These are phyloP conservation scores for Fusarium dlaminii DNA, from an alignment of 2,329 filamentous ascomycete genomes.

Conservation along the genomic window DNA sequence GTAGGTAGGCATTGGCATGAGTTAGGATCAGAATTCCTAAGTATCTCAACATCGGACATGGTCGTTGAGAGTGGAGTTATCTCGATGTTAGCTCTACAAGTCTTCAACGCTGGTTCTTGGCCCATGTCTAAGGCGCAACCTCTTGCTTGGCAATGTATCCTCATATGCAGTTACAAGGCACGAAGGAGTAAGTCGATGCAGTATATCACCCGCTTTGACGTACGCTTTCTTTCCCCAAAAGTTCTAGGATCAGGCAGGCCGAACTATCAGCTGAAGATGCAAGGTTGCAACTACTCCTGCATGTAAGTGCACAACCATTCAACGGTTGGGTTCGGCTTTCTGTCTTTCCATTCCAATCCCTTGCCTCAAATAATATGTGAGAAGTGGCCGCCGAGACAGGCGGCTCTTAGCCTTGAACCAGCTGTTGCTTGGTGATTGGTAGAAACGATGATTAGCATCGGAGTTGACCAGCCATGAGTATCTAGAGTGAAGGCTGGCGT, in stretches of 20 bases:
- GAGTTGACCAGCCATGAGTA: slow-evolving; percentile 1
- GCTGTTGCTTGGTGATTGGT: slow-evolving; percentile 3
- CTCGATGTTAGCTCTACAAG: background rate
- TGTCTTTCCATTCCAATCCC: background rate
- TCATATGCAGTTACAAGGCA: slow-evolving; percentile 12
- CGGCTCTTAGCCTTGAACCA: background rate
- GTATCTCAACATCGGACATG: background rate
- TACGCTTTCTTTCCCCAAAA: slow-evolving; percentile 21
- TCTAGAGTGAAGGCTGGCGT: slow-evolving; percentile 6
- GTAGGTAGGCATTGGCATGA: background rate
- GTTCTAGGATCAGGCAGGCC: slow-evolving; percentile 19
- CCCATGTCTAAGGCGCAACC: slow-evolving; percentile 1
- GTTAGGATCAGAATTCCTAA: slow-evolving; percentile 13
- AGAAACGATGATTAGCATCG: slow-evolving; percentile 1
- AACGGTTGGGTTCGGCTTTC: background rate
- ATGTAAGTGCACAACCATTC: background rate
- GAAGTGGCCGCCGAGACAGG: background rate
- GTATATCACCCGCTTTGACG: slow-evolving; percentile 29
- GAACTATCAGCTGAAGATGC: slow-evolving; percentile 24
- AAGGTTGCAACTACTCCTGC: background rate
- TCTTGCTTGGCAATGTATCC: slow-evolving; percentile 1
- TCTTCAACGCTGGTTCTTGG: slow-evolving; percentile 14
- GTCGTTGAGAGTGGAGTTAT: slow-evolving; percentile 1
- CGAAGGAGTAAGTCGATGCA: background rate
- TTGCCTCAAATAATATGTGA: background rate